Conservation (phyloP, 23 red algal genomes). For the Rhodosorus marinus region DNA sequence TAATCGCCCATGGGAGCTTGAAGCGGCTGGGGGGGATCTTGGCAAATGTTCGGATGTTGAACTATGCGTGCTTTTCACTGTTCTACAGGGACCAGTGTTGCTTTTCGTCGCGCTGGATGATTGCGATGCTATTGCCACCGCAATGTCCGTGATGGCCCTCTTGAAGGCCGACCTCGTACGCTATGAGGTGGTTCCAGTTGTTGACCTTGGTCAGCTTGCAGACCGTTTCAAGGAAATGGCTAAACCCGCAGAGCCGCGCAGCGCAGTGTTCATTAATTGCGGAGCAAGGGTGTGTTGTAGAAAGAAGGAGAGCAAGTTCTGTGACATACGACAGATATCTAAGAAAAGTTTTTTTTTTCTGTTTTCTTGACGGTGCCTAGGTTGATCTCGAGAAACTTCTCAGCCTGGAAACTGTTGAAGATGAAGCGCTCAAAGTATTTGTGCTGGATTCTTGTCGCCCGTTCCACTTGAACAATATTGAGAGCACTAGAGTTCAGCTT, state of each 20-base stretch:
- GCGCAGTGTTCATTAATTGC: constrained; percentile 49
- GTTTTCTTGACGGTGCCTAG: too few species aligned
- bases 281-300: constrained; percentile 63
- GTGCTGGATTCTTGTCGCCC: constrained; percentile 78
- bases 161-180: constrained; percentile 41
- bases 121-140: constrained; percentile 53
- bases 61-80: too few species aligned
- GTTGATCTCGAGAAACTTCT: constrained; percentile 44
- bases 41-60: too few species aligned
- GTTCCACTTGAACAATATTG: constrained; percentile 57
- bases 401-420: not conserved
- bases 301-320: too few species aligned
- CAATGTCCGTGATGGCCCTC: constrained; percentile 45
- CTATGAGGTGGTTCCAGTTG: constrained; percentile 78
- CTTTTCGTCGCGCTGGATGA: constrained; percentile 47
- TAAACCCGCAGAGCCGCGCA: constrained; percentile 24
- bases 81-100: constrained; percentile 65
- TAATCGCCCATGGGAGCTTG: too few species aligned
- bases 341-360: too few species aligned
- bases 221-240: constrained; percentile 24
- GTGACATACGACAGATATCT: too few species aligned
- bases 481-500: constrained; percentile 35
- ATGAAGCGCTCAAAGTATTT: constrained; percentile 51
- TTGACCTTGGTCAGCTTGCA: constrained; percentile 30
- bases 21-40: too few species aligned